Conservation (phyloP, 345 rosid species). For the Abelmoschus esculentus region DNA sequence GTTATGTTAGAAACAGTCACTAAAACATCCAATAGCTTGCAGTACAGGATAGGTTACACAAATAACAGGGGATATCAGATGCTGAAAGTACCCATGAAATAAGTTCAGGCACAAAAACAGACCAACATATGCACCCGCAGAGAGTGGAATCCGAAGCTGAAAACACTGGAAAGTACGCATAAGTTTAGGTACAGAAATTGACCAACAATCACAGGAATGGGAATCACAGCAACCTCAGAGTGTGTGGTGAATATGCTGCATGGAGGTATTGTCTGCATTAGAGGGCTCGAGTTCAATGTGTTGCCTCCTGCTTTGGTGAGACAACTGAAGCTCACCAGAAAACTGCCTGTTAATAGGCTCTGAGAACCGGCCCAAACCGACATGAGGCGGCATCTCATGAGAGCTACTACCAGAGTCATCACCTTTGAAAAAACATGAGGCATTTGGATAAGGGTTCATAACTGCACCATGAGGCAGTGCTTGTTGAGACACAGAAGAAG, state of each 20-base stretch:
- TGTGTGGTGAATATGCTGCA: conserved; percentile 63
- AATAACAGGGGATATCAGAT: too few species aligned
- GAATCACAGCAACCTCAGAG: conserved; percentile 19
- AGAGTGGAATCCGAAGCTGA: not conserved
- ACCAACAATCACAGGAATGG: too few species aligned
- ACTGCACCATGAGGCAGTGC: conserved; percentile 32
- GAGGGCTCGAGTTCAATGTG: conserved; percentile 48
- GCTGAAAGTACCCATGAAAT: too few species aligned
- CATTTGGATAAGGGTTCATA: conserved; percentile 36
- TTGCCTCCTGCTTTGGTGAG: conserved; percentile 50
- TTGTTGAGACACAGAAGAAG: conserved; percentile 34
- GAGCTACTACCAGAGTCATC: conserved; percentile 29
- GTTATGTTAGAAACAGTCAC: too few species aligned
- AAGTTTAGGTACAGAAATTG: too few species aligned
- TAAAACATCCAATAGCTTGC: not conserved
- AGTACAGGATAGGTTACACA: not conserved
- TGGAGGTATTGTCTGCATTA: conserved; percentile 45
- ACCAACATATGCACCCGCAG: not conserved
- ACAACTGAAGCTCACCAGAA: conserved; percentile 41
- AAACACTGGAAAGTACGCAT: not conserved
- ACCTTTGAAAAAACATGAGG: conserved; percentile 51
- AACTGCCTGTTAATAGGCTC: conserved; percentile 22
- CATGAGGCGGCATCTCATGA: conserved; percentile 34
- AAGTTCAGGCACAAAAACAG: too few species aligned
- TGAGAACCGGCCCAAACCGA: conserved; percentile 23